Conservation (phyloP, 2,329 filamentous ascomycete species). For the Curvularia sp. region DNA sequence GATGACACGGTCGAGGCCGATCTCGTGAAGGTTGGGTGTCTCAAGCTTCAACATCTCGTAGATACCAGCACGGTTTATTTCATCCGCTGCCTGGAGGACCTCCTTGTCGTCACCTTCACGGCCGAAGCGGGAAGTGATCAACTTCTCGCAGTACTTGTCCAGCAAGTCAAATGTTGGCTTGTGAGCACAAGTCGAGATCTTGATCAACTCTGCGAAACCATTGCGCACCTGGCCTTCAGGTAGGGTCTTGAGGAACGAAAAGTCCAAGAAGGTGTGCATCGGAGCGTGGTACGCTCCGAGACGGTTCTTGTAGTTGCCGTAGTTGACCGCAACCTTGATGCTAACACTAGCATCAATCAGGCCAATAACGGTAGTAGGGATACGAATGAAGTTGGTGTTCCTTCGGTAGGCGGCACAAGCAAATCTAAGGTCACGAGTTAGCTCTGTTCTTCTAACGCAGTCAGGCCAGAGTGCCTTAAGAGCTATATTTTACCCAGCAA, state of each 20-base stretch:
- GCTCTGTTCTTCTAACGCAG: conserved; percentile 24
- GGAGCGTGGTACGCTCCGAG: conserved; percentile 77
- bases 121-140: conserved; percentile 71
- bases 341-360: conserved; percentile 77
- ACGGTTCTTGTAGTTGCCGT: conserved; percentile 77
- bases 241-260: conserved; percentile 72
- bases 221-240: conserved; percentile 74
- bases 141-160: conserved; percentile 72
- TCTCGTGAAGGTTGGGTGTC: conserved; percentile 76
- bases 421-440: conserved; percentile 41
- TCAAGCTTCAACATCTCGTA: conserved; percentile 77
- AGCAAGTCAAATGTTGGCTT: conserved; percentile 70
- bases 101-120: conserved; percentile 65
- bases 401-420: conserved; percentile 75
- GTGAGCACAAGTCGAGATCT: conserved; percentile 76
- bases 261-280: conserved; percentile 75
- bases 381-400: conserved; percentile 76
- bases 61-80: conserved; percentile 73
- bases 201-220: conserved; percentile 77
- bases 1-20: conserved; percentile 74
- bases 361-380: conserved; percentile 77
- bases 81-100: conserved; percentile 67
- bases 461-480: conserved; percentile 60
- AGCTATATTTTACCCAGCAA: conserved; percentile 68
- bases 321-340: conserved; percentile 81